phyloP scores from a whole-genome alignment of 1,284 basidiomycete species.

The Stygiomarasmius scandens region DNA sequence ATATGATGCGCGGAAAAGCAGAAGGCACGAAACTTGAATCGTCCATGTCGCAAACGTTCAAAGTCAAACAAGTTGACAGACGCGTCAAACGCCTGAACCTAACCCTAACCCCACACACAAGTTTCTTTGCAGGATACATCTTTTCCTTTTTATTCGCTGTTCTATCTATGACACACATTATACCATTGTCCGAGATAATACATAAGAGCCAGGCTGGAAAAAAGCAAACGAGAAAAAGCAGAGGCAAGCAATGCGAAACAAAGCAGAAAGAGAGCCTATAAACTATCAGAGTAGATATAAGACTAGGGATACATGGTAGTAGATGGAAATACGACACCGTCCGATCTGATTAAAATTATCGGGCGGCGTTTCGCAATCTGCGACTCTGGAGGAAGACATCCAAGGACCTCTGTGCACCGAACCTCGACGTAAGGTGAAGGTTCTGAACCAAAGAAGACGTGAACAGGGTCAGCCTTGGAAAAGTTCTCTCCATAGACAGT shows the following conservation, averaged over 20 bases:
- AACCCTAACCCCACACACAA: no score
- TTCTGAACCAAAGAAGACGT: slow-evolving; percentile 88
- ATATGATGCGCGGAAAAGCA: slow-evolving; percentile 37
- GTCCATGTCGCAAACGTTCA: slow-evolving; percentile 25
- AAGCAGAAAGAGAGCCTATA: background rate
- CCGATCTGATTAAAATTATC: slow-evolving; percentile 83
- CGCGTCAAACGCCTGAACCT: background rate
- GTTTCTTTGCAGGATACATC: no score
- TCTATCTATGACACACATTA: no score
- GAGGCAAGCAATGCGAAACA: background rate
- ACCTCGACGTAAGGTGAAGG: slow-evolving; percentile 87
- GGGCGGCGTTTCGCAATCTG: slow-evolving; percentile 70
- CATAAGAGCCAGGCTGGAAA: background rate
- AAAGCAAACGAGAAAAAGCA: background rate
- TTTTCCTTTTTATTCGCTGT: no score
- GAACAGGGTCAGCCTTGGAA: slow-evolving; percentile 73
- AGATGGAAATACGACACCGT: slow-evolving; percentile 94
- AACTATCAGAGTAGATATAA: slow-evolving; percentile 3
- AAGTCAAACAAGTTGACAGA: background rate
- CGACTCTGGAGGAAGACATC: slow-evolving; percentile 72
- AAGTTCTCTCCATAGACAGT: slow-evolving; percentile 92
- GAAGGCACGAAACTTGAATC: slow-evolving; percentile 29
- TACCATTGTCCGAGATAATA: slow-evolving; percentile 8
- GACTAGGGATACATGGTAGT: slow-evolving; percentile 76
- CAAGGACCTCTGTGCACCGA: slow-evolving; percentile 86